These are phyloP conservation scores for Dryadomyces quercus-mongolicae DNA, from an alignment of 2,329 filamentous ascomycete species.

Conservation along the genomic window DNA sequence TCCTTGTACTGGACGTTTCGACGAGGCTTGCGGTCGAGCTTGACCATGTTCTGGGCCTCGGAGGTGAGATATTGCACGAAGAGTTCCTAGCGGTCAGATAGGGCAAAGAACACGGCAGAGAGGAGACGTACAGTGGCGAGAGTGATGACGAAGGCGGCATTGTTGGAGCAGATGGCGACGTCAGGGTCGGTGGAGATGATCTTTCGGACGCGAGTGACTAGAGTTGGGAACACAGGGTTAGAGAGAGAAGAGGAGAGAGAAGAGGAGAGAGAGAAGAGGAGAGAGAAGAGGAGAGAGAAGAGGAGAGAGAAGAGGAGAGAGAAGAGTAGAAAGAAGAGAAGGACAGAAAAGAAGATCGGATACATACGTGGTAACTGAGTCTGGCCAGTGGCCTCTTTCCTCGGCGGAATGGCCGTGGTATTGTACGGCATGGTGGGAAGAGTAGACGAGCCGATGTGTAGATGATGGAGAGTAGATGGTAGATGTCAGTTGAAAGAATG, in stretches of 20 bases:
- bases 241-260: neutral
- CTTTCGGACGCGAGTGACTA: constrained; percentile 91
- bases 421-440: constrained; percentile 71
- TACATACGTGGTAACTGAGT: constrained; percentile 73
- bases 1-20: constrained; percentile 95
- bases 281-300: neutral
- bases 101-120: neutral
- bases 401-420: constrained; percentile 66
- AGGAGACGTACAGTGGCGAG: constrained; percentile 58
- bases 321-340: neutral
- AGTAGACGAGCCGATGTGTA: neutral
- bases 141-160: constrained; percentile 87
- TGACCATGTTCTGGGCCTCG: constrained; percentile 77
- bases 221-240: neutral
- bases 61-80: constrained; percentile 87
- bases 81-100: constrained; percentile 53
- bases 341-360: neutral
- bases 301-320: neutral
- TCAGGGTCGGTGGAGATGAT: constrained; percentile 85
- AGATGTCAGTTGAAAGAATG: neutral
- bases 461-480: neutral
- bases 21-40: constrained; percentile 81
- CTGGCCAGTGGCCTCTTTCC: constrained; percentile 73
- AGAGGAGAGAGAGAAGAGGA: neutral
- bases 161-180: constrained; percentile 76